A percentile compares a stretch with the other conserved stretches of the same genome.
phyloP scores from a whole-genome alignment of 202 grass and related monocot species.

The Brachypodium distachyon region DNA sequence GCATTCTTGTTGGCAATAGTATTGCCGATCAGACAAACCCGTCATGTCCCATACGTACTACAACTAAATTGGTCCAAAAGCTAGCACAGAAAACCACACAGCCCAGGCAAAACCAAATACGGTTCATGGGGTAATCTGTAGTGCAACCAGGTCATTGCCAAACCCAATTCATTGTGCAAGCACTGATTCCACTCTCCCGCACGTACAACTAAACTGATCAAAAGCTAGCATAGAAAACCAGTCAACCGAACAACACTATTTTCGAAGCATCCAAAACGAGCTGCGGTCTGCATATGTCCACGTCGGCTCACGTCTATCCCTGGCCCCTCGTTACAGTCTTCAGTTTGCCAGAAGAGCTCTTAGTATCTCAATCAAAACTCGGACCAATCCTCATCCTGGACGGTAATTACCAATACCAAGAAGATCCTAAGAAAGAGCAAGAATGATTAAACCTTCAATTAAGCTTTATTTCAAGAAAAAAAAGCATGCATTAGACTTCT shows the following conservation, averaged over 20 bases:
- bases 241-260: background rate
- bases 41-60: background rate
- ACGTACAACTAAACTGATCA: background rate
- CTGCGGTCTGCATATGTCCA: background rate
- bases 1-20: too few species aligned
- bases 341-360: background rate
- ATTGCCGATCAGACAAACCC: too few species aligned
- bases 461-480: background rate
- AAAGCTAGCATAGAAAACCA: background rate
- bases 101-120: too few species aligned
- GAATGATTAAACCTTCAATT: background rate
- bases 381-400: constrained; percentile 14
- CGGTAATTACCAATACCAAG: constrained; percentile 56
- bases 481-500: background rate
- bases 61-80: background rate
- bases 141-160: too few species aligned
- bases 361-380: background rate
- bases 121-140: too few species aligned
- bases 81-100: background rate
- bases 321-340: background rate
- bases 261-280: background rate
- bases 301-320: background rate
- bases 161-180: background rate
- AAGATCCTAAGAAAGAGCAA: constrained; percentile 37
- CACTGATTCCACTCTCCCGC: background rate